Evolutionary conservation across 2,329 filamentous ascomycete genomes (phyloP), one percentile per base, ranked within the genome.

Genomic region (Curvularia lunata): DNA sequence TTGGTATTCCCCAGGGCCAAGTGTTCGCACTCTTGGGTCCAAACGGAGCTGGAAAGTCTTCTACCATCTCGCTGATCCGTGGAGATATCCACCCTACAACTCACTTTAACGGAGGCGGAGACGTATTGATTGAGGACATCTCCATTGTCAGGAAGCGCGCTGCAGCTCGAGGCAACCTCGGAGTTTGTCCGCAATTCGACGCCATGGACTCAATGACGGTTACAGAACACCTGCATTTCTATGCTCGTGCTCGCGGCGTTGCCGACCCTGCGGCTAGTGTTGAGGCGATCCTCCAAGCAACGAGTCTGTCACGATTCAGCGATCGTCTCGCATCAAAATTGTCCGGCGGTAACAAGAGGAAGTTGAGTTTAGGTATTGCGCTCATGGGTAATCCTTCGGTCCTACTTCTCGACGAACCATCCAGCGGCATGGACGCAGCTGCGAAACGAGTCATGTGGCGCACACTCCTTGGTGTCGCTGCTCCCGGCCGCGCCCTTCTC

Each of bases 381-480:
- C 80, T 98, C 1, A 96, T 97, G 85, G 94, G 93, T 4, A 96
- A 97, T 67, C 93, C 93, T 0, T 86, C 88, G 0, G 92, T 97
- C 0, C 81, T 98, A 1, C 82, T 97, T 0, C 87, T 97, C 1
- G 94, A 98, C 70, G 94, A 97, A 73, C 94, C 94, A 0, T 91
- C 86, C 0, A 92, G 89, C 0, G 92, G 93, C 0, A 90, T 97
- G 80, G 94, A 98, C 68, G 92, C 93, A 0, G 92, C 91, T 0
- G 89, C 91, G 0, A 97, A 97, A 76, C 86, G 94, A 41, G 85
- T 96, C 64, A 96, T 98, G 91, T 97, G 94, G 94, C 86, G 86
- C 55, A 96, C 92, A 0, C 82, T 97, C 0, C 85, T 86, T 3
- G 84, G 87, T 1, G 88, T 93, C 3, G 88, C 89, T 0, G 85